These are phyloP conservation scores for Nakataea oryzae DNA, from an alignment of 2,329 filamentous ascomycete species.

Conservation along the genomic window DNA sequence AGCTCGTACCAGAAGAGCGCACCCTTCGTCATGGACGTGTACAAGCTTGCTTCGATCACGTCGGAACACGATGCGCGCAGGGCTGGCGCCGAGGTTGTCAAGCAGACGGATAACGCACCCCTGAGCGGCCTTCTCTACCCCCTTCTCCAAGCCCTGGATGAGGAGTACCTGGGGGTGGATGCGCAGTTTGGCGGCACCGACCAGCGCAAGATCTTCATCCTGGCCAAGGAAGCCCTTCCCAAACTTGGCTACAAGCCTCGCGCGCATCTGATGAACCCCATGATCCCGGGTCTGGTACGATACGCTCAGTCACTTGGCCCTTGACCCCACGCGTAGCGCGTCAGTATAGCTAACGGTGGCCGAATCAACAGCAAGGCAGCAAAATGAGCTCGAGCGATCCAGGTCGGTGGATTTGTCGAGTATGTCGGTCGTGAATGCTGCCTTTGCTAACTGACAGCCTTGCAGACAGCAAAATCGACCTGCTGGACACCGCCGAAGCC, in stretches of 20 bases:
- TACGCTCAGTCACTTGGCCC: too few relatives aligned
- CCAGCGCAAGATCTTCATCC: slow-evolving; percentile 80
- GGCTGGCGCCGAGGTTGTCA: slow-evolving; percentile 88
- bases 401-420: slow-evolving; percentile 26
- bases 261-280: slow-evolving; percentile 53
- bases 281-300: slow-evolving; percentile 66
- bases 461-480: slow-evolving; percentile 79
- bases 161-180: slow-evolving; percentile 80
- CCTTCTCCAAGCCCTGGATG: slow-evolving; percentile 82
- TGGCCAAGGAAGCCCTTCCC: slow-evolving; percentile 76
- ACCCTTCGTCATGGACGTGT: slow-evolving; percentile 82
- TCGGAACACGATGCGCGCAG: slow-evolving; percentile 78
- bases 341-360: background rate
- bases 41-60: slow-evolving; percentile 60
- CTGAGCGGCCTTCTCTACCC: slow-evolving; percentile 72
- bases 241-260: slow-evolving; percentile 69
- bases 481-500: slow-evolving; percentile 67
- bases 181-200: slow-evolving; percentile 81
- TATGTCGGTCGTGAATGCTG: background rate
- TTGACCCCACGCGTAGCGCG: background rate
- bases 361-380: slow-evolving; percentile 40
- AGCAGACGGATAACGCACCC: slow-evolving; percentile 72
- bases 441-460: background rate
- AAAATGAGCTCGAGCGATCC: slow-evolving; percentile 79
- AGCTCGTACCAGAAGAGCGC: slow-evolving; percentile 67